Evolutionary conservation across 140 eudicot species (phyloP), one percentile per base, ranked within the genome.

Genomic region (Artemisia princeps): DNA sequence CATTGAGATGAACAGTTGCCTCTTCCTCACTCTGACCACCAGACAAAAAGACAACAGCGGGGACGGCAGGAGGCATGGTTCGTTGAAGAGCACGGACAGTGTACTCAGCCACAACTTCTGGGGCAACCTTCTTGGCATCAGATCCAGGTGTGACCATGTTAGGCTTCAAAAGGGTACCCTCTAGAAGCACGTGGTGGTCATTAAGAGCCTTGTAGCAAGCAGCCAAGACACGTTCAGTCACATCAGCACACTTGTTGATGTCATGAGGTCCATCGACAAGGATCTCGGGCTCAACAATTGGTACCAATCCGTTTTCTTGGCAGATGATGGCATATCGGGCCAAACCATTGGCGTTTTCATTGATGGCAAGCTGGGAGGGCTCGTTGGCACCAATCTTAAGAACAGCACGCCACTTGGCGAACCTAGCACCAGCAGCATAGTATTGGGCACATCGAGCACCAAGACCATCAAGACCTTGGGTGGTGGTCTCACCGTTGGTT

Each of bases 111-210:
- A 61, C 23, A 1, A 61, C 66, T 61, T 61, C 50, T 9, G 66
- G 66, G 15, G 66, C 50, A 13, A 61, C 66, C 66, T 61, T 30
- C 9, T 61, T 28, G 28, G 82, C 23, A 44, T 87, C 95, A 2
- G 92, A 87, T 2, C 95, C 92, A 0, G 95, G 95, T 17, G 95
- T 87, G 8, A 87, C 95, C 95, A 87, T 87, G 77, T 87, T 87
- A 49, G 95, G 95, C 74, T 87, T 87, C 83, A 87, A 77, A 3
- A 87, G 73, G 23, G 94, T 84, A 4, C 95, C 95, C 70, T 87
- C 95, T 0, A 87, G 85, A 46, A 87, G 92, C 14, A 87, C 94
- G 1, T 84, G 83, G 75, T 85, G 94, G 78, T 85, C 94, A 20
- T 85, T 82, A 6, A 85, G 83, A 24, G 94, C 94, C 82, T 85